These are phyloP conservation scores for Primulina tabacum DNA, from an alignment of 257 asterid species.

Conservation along the genomic window DNA sequence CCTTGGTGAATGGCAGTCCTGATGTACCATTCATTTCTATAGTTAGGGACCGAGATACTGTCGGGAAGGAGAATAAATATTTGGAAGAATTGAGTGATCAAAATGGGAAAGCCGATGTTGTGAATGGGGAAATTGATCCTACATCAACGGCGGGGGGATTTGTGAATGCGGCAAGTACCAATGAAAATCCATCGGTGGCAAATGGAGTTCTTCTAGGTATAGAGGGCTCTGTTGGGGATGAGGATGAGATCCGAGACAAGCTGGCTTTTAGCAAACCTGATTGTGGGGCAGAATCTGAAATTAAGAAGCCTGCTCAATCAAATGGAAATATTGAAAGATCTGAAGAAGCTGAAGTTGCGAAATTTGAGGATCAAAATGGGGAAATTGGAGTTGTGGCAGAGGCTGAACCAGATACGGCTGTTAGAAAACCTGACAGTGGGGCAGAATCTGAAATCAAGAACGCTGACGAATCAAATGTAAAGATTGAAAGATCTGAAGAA, in stretches of 20 bases:
- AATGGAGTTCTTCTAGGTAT: constrained; percentile 9
- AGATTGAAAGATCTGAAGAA: constrained; percentile 1
- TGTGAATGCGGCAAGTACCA: constrained; percentile 18
- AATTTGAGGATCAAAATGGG: neutral
- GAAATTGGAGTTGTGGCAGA: neutral
- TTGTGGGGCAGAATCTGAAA: constrained; percentile 5
- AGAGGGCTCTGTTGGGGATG: neutral
- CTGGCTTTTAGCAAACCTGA: neutral
- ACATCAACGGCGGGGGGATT: constrained; percentile 13
- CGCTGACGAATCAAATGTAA: neutral
- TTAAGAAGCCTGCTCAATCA: constrained; percentile 2
- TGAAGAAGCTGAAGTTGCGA: constrained; percentile 10
- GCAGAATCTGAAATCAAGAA: constrained; percentile 26
- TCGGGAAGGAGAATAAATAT: too few species aligned
- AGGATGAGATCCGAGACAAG: neutral
- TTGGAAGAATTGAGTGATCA: constrained; percentile 14
- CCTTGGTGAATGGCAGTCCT: constrained; percentile 12
- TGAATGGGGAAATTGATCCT: constrained; percentile 9
- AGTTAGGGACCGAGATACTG: neutral
- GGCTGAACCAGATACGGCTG: neutral
- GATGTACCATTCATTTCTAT: neutral
- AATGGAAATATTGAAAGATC: neutral
- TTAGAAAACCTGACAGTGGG: constrained; percentile 8
- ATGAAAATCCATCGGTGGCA: constrained; percentile 14
- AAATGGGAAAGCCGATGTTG: constrained; percentile 19